phyloP scores from a whole-genome alignment of 805 yeast species.

The Metschnikowia cubensis region DNA sequence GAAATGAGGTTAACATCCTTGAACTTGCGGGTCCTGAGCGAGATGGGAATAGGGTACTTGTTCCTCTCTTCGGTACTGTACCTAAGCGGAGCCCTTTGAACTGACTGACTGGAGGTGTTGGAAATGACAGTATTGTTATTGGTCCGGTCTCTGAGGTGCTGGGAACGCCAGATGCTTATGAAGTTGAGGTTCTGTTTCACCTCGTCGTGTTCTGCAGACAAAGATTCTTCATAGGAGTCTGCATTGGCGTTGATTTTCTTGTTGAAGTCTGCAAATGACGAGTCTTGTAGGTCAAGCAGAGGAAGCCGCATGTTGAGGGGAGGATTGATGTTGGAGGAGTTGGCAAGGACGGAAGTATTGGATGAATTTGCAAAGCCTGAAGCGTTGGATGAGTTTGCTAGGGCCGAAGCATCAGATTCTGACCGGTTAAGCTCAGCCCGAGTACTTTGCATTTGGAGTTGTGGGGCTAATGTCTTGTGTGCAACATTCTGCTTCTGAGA shows the following conservation, averaged over 20 bases:
- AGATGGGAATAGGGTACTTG: slow-evolving; percentile 23
- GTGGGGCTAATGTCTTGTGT: background rate
- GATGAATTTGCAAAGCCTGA: background rate
- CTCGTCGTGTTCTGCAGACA: slow-evolving; percentile 40
- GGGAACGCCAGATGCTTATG: slow-evolving; percentile 42
- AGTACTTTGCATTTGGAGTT: too few species aligned
- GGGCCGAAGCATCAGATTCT: slow-evolving; percentile 22
- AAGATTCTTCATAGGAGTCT: slow-evolving; percentile 32
- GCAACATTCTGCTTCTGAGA: too few species aligned
- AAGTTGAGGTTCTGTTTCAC: slow-evolving; percentile 28
- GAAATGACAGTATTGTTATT: background rate
- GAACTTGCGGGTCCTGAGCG: slow-evolving; percentile 29
- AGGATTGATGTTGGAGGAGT: slow-evolving; percentile 40
- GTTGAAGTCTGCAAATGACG: slow-evolving; percentile 38
- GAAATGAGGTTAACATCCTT: slow-evolving; percentile 42
- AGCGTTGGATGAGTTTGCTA: slow-evolving; percentile 41
- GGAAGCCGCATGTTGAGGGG: slow-evolving; percentile 31
- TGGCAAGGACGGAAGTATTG: slow-evolving; percentile 34
- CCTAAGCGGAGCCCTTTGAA: background rate
- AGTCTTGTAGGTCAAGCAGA: slow-evolving; percentile 39
- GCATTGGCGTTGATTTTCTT: slow-evolving; percentile 19
- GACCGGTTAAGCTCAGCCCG: background rate
- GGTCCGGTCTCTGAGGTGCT: slow-evolving; percentile 19
- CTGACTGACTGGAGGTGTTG: too few species aligned
- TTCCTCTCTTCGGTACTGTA: slow-evolving; percentile 13